A percentile compares a stretch with the other conserved stretches of the same genome.
phyloP scores from a whole-genome alignment of 192 early-diverging fungal genomes.

The Pilaira anomala region DNA sequence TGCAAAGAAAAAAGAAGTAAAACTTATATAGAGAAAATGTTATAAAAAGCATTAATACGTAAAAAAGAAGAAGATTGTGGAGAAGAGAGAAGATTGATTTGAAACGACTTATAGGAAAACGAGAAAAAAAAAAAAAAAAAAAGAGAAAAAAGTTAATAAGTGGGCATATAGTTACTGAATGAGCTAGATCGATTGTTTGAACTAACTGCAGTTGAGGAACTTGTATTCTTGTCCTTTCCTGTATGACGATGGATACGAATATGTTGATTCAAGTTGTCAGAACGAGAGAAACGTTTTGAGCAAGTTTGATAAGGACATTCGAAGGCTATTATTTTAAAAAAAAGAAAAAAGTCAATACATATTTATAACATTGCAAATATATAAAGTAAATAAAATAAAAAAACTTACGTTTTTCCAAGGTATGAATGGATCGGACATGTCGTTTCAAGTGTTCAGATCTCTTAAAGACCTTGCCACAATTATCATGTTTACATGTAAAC shows the following conservation, averaged over 20 bases:
- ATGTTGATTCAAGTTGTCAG: conserved; percentile 57
- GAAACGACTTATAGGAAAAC: no score
- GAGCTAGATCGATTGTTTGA: not conserved
- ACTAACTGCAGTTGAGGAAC: not conserved
- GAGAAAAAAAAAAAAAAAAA: not conserved
- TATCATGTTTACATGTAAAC: conserved; percentile 51
- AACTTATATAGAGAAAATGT: conserved; percentile 4
- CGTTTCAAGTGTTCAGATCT: conserved; percentile 58
- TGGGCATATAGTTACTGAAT: conserved; percentile 14
- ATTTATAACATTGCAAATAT: no score
- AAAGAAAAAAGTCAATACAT: no score
- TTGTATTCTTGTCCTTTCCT: conserved; percentile 38
- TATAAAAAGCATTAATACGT: conserved; percentile 1
- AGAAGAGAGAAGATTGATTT: no score
- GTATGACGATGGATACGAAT: conserved; percentile 57
- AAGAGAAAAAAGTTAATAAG: conserved; percentile 1
- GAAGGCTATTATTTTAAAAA: no score
- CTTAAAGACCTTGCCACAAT: conserved; percentile 57
- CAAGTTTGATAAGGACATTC: conserved; percentile 53
- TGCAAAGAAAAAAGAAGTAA: conserved; percentile 2
- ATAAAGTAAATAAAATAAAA: not conserved
- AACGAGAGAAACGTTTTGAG: conserved; percentile 56
- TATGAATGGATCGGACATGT: conserved; percentile 59
- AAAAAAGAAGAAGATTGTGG: no score
- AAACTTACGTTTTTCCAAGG: conserved; percentile 57